phyloP scores from a whole-genome alignment of 2,329 filamentous ascomycete genomes.

The Coleophoma crateriformis region DNA sequence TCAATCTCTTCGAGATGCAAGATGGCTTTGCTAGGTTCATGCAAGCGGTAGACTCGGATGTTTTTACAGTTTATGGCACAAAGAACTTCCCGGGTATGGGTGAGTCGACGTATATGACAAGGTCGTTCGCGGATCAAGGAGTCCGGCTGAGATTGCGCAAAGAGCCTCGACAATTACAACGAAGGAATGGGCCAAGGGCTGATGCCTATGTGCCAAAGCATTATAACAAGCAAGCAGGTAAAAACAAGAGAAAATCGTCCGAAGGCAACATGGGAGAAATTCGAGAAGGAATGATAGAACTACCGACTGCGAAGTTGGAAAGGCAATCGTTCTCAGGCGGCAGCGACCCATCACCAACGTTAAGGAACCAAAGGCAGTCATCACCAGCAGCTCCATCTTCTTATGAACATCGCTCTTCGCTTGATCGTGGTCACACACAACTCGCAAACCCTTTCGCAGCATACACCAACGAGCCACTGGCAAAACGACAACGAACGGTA shows the following conservation, averaged over 20 bases:
- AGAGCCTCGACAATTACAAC: conserved; percentile 56
- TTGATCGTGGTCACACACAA: too few species aligned
- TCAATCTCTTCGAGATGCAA: conserved; percentile 70
- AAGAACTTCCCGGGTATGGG: conserved; percentile 76
- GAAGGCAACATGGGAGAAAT: too few species aligned
- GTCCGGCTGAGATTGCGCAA: conserved; percentile 79
- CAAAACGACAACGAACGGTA: too few species aligned
- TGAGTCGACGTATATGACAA: conserved; percentile 75
- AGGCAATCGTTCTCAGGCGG: background rate
- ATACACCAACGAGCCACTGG: too few species aligned
- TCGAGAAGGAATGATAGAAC: too few species aligned
- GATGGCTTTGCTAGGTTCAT: conserved; percentile 25
- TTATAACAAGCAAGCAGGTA: conserved; percentile 13
- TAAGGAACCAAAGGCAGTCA: too few species aligned
- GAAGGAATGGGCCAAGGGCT: conserved; percentile 23
- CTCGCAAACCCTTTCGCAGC: too few species aligned
- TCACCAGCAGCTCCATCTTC: too few species aligned
- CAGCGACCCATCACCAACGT: too few species aligned
- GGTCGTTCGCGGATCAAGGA: conserved; percentile 81
- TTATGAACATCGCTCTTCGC: too few species aligned
- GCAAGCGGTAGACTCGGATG: conserved; percentile 47
- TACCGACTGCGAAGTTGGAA: conserved; percentile 2
- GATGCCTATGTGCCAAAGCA: conserved; percentile 25
- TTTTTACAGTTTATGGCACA: conserved; percentile 59
- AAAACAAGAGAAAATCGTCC: too few species aligned